Evolutionary conservation across 441 rosid species (phyloP).

Genomic region (Flueggea neowawraea): DNA sequence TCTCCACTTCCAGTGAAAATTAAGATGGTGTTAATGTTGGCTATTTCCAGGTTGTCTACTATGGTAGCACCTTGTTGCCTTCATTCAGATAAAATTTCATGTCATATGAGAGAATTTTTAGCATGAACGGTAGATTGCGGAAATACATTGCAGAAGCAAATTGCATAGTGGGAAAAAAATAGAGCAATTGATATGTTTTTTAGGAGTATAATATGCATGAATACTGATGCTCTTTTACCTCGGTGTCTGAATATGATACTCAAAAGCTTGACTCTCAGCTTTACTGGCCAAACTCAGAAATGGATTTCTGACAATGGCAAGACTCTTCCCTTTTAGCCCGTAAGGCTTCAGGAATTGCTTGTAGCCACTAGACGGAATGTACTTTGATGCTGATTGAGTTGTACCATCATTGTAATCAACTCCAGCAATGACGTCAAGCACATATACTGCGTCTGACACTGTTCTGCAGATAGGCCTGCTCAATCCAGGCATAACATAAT

Average conservation of each 20-base stretch:
- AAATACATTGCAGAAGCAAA: too few species aligned
- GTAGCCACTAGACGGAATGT: constrained; percentile 61
- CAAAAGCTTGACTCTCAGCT: constrained; percentile 20
- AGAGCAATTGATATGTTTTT: background rate
- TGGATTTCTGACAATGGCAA: constrained; percentile 41
- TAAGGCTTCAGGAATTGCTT: constrained; percentile 40
- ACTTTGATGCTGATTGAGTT: constrained; percentile 33
- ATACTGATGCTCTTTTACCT: constrained; percentile 28
- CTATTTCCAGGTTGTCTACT: constrained; percentile 42
- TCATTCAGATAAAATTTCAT: background rate
- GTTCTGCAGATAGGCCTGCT: constrained; percentile 69
- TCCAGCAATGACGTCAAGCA: constrained; percentile 67
- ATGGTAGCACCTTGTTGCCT: constrained; percentile 54
- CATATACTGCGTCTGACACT: constrained; percentile 59
- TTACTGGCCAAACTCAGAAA: background rate
- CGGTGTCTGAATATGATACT: constrained; percentile 35
- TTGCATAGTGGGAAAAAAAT: too few species aligned
- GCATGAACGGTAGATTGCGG: too few species aligned
- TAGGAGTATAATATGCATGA: too few species aligned
- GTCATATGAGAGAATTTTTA: background rate
- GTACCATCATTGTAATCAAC: constrained; percentile 48
- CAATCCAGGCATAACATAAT: background rate
- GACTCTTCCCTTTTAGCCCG: constrained; percentile 59
- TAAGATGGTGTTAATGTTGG: constrained; percentile 25
- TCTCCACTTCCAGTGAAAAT: constrained; percentile 35